Conservation (phyloP, 225 moss, liverwort and hornwort species). For the Ulota crispa region DNA sequence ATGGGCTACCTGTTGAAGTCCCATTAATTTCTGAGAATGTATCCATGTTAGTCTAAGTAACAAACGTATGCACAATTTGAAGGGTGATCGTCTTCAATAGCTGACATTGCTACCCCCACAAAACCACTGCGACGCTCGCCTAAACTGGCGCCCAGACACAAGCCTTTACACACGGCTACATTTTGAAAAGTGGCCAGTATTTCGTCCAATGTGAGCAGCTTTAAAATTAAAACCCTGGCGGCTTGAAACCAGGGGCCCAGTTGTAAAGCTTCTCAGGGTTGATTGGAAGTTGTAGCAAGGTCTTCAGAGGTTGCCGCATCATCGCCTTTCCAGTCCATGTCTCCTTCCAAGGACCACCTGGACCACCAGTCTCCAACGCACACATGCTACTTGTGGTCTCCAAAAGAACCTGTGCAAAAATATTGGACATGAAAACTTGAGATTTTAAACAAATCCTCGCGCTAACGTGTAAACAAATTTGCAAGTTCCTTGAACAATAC, state of each 20-base stretch:
- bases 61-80: slow-evolving; percentile 5
- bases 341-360: slow-evolving; percentile 68
- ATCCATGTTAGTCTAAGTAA: background rate
- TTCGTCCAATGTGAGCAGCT: slow-evolving; percentile 6
- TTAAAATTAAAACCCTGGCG: slow-evolving; percentile 69
- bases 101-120: background rate
- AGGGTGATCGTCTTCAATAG: background rate
- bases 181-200: background rate
- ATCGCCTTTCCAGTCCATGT: slow-evolving; percentile 55
- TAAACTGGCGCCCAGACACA: background rate
- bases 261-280: slow-evolving; percentile 65
- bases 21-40: background rate
- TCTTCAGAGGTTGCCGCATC: slow-evolving; percentile 64
- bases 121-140: background rate
- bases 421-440: background rate
- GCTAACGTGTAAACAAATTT: background rate
- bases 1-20: background rate
- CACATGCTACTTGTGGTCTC: slow-evolving; percentile 76
- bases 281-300: slow-evolving; percentile 73
- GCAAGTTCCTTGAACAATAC: background rate
- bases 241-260: slow-evolving; percentile 57
- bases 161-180: background rate
- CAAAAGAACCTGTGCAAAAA: slow-evolving; percentile 59
- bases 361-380: slow-evolving; percentile 72
- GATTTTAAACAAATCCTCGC: background rate